These are phyloP conservation scores for Exidia glandulosa DNA, from an alignment of 768 basidiomycete species.

Conservation along the genomic window DNA sequence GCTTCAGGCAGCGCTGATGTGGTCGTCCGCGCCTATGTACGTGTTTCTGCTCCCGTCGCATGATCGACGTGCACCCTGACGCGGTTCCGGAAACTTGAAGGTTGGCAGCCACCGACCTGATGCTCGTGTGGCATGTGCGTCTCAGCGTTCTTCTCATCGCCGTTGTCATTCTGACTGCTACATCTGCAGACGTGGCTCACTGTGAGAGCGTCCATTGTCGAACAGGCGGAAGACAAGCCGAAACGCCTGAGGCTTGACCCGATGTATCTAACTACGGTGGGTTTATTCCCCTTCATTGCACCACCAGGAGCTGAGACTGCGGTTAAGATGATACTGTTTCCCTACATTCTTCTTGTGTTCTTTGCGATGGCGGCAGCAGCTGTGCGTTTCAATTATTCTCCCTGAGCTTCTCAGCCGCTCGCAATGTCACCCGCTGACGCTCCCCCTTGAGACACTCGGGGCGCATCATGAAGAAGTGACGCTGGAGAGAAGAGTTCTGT, in stretches of 20 bases:
- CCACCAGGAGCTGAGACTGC: background rate
- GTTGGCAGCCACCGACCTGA: background rate
- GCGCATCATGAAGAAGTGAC: too few relatives aligned
- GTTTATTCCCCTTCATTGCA: background rate
- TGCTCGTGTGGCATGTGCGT: background rate
- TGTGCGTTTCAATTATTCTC: too few relatives aligned
- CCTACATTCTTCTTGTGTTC: background rate
- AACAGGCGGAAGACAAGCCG: background rate
- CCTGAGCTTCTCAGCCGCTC: too few relatives aligned
- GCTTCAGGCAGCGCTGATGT: background rate
- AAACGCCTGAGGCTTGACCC: background rate
- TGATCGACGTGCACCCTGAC: background rate
- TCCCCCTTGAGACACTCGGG: too few relatives aligned
- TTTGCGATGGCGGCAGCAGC: background rate
- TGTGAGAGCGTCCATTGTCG: background rate
- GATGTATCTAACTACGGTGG: background rate
- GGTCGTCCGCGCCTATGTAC: background rate
- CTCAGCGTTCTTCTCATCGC: background rate
- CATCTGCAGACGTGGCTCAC: background rate
- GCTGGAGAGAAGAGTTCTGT: too few relatives aligned
- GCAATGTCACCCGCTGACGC: too few relatives aligned
- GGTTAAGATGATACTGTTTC: background rate
- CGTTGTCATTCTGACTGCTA: background rate
- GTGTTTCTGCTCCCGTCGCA: background rate
- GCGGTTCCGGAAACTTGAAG: background rate